phyloP scores from a whole-genome alignment of 2,329 filamentous ascomycete genomes.

The Paraconiothyrium sp. region DNA sequence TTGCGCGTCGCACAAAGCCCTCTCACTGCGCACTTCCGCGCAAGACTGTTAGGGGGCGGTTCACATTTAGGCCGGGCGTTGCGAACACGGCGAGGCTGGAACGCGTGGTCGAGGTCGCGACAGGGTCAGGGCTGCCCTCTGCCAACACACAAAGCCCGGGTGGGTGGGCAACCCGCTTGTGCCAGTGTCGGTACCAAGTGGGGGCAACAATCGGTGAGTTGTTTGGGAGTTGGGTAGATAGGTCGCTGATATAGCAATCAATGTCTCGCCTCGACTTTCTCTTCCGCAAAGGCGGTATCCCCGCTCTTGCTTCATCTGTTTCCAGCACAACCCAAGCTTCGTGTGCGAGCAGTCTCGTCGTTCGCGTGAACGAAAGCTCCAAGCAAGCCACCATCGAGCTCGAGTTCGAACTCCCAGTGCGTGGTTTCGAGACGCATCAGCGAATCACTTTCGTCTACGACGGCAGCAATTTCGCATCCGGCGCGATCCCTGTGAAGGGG shows the following conservation, averaged over 20 bases:
- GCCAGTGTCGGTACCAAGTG: not conserved
- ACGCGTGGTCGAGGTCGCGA: not conserved
- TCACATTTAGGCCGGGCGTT: slow-evolving; percentile 2
- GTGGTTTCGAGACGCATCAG: slow-evolving; percentile 3
- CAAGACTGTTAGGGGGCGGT: not conserved
- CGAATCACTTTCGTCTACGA: slow-evolving; percentile 10
- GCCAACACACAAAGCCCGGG: slow-evolving; percentile 3
- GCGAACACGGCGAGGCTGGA: not conserved
- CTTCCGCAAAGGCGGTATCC: slow-evolving; percentile 10
- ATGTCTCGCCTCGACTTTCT: slow-evolving; percentile 3
- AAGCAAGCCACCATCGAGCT: slow-evolving; percentile 6
- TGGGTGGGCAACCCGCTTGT: slow-evolving; percentile 1
- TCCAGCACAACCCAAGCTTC: not conserved
- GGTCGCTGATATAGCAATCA: slow-evolving; percentile 1
- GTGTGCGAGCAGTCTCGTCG: not conserved
- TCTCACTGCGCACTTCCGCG: not conserved
- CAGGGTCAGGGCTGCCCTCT: slow-evolving; percentile 12
- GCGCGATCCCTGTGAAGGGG: not conserved
- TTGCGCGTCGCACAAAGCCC: slow-evolving; percentile 3
- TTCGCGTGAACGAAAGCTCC: slow-evolving; percentile 1
- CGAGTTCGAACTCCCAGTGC: not conserved
- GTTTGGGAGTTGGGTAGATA: not conserved
- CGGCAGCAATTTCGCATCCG: slow-evolving; percentile 5
- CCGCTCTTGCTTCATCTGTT: slow-evolving; percentile 1
- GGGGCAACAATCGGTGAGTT: not conserved